Conservation (phyloP, 78 protist species). For the Dictyostelium firmibasis region DNA sequence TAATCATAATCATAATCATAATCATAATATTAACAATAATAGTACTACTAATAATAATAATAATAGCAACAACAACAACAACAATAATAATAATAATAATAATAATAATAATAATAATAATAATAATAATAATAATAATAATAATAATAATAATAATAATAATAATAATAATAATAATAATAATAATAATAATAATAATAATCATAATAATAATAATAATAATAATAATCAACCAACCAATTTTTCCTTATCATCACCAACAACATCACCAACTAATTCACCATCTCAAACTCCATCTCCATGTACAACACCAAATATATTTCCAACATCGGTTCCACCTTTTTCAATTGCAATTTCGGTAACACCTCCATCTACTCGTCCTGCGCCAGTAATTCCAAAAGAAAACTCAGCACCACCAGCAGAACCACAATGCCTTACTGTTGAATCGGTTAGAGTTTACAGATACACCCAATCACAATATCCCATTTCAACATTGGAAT, state of each 20-base stretch:
- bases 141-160: background rate
- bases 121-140: background rate
- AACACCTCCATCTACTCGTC: conserved; percentile 38
- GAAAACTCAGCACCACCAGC: conserved; percentile 9
- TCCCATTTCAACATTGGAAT: conserved; percentile 59
- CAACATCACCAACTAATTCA: conserved; percentile 46
- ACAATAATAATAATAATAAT: background rate
- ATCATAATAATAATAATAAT: background rate
- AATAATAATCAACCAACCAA: background rate
- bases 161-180: background rate
- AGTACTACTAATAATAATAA: background rate
- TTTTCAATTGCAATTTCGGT: conserved; percentile 56
- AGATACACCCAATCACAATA: conserved; percentile 26
- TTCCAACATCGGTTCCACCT: background rate
- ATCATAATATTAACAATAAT: background rate
- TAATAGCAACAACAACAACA: background rate
- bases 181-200: background rate
- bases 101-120: background rate
- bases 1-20: background rate
- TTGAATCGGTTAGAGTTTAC: conserved; percentile 71
- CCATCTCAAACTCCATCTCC: conserved; percentile 65
- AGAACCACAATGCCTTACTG: conserved; percentile 64
- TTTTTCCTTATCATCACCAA: conserved; percentile 74
- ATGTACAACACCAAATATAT: background rate
- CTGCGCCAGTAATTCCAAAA: conserved; percentile 36